These are phyloP conservation scores for Talaromyces sp. DNA, from an alignment of 2,329 filamentous ascomycete species.

Conservation along the genomic window DNA sequence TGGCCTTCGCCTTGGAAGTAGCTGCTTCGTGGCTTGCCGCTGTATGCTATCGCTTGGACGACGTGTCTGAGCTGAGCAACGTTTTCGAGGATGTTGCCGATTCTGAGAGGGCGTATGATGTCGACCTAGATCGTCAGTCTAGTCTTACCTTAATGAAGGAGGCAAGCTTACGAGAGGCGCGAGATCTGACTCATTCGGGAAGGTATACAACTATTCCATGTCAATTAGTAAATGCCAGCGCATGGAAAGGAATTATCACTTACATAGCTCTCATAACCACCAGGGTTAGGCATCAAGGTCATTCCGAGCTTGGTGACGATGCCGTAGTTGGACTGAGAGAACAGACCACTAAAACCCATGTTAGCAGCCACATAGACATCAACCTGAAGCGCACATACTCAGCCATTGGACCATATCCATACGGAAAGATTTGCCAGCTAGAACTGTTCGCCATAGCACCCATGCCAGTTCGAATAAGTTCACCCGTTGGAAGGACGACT, in stretches of 20 bases:
- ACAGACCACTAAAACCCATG: slow-evolving; percentile 16
- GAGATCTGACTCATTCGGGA: slow-evolving; percentile 21
- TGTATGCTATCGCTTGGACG: slow-evolving; percentile 35
- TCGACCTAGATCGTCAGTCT: slow-evolving; percentile 38
- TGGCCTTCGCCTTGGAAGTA: slow-evolving; percentile 32
- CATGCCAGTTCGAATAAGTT: slow-evolving; percentile 42
- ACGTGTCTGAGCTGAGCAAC: slow-evolving; percentile 29
- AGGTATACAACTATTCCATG: background rate
- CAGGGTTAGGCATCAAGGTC: slow-evolving; percentile 21
- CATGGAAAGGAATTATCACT: background rate
- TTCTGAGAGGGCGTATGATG: slow-evolving; percentile 29
- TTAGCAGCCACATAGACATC: background rate
- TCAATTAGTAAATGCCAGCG: background rate
- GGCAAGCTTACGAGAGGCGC: slow-evolving; percentile 13
- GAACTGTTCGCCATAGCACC: slow-evolving; percentile 32
- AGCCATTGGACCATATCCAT: slow-evolving; percentile 16
- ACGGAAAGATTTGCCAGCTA: slow-evolving; percentile 19
- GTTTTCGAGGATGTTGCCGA: slow-evolving; percentile 34
- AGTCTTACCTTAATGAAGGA: background rate
- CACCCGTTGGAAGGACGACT: slow-evolving; percentile 41
- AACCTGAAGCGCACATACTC: slow-evolving; percentile 5
- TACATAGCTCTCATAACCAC: background rate
- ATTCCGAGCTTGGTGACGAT: slow-evolving; percentile 27
- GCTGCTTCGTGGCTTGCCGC: slow-evolving; percentile 31
- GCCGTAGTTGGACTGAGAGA: slow-evolving; percentile 23